Base-by-base conservation (phyloP, 768 basidiomycete species). In the Crassisporium funariophilum region DNA sequence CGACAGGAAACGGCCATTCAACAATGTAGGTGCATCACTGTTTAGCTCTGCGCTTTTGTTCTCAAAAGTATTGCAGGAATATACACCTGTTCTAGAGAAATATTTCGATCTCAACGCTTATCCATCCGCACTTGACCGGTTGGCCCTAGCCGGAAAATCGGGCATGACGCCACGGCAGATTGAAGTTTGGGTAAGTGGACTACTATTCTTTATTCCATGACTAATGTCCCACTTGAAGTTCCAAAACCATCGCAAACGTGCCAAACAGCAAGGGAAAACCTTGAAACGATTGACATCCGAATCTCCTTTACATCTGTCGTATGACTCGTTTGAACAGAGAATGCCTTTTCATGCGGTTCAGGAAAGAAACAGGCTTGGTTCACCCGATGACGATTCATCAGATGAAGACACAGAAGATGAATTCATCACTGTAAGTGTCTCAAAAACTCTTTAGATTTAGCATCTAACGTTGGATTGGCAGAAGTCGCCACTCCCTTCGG, bases 141-240 rank as follows among this genome's bases (percentile, higher is more conserved):
- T 31, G 0, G 41, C 63, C 0, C 59, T 82, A 0, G 79, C 81
- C 0, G 47, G 61, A 16, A 74, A 75, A 37, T 69, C 75, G 0
- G 53, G 55, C 22, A 80, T 81, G 78, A 57, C 70, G 0, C 57
- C 56, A 0, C 52, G 72, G 0, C 79, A 82, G 47, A 78, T 82
- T 5, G 75, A 78, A 55, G 75, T 80, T 42, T 82, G 81, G 81
- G 79, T 80, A 50, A 1, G 69, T 45, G 27, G n/a, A n/a, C 11
- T 50, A 24, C 19, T 44, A 11, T n/a, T 12, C 2, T n/a, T n/a
- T 34, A 17, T 20, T 37, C n/a, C 5, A 22, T 3, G 31, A 7
- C 10, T 12, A 43, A 22, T 22, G 5, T 23, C 20, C 8, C 27
- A 23, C 35, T 47, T 8, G 23, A 23, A 82, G 80, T 82, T 82